Base-by-base conservation (phyloP, 345 rosid genomes). In the Durio zibethinus region DNA sequence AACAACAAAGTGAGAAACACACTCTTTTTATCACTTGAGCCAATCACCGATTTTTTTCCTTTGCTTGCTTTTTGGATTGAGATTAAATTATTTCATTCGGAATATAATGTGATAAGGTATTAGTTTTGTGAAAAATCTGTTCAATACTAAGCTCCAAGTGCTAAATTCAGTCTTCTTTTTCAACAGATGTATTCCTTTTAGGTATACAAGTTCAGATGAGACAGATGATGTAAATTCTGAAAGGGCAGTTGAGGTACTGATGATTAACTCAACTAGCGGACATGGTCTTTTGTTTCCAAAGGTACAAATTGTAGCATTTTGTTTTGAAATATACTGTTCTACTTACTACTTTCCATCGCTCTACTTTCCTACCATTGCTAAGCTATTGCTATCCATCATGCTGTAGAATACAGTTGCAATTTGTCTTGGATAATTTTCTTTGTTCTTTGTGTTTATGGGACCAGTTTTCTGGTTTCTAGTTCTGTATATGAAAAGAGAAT, bases 281-380 rank as follows among this genome's bases (percentile, higher is more conserved):
- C 88, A 89, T 7, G 91, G 89, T 76, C 88, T 88, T 65, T 77
- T 86, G 78, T 88, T 88, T 74, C 91, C 87, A 12, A 85, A 86
- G 88, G 91, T 83, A 80, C 79, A 54, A 5, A 64, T n/a, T n/a
- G 2, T 63, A 43, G 10, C 69, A 4, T 21, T 10, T 63, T 33
- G 16, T 25, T 43, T 64, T 10, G 20, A 14, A 31, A 59, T 47
- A 11, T 43, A 47, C 36, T 45, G 43, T 11, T 16, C 16, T 11
- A 10, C 23, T 25, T 69, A 27, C 20, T 69, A 27, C 20, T 63
- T 63, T 63, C 43, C 63, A 4, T 54, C 9, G 76, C 45, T 36
- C 36, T 56, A 4, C 64, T 56, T 73, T 2, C 40, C 36, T 20
- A 38, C 48, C 20, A 42, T 61, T 75, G 59, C 18, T 14, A 20